These are phyloP conservation scores for Metschnikowia arizonensis DNA, from an alignment of 805 yeast genomes.

Conservation along the genomic window DNA sequence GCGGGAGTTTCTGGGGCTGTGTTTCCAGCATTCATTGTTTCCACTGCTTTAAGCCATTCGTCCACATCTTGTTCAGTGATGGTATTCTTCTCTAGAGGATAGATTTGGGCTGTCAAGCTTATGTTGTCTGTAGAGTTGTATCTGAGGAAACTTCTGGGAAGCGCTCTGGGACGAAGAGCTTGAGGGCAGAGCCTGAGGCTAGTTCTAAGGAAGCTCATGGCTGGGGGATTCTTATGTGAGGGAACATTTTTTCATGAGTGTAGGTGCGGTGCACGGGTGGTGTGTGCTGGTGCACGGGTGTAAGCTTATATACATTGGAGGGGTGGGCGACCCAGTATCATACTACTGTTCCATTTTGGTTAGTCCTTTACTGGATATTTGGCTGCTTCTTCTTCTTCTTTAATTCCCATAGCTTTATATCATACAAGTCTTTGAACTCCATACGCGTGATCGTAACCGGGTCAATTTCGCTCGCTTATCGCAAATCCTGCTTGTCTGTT, in stretches of 20 bases:
- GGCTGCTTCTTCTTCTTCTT: no score
- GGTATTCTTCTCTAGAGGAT: conserved; percentile 34
- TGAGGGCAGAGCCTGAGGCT: conserved; percentile 6
- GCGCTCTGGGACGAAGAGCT: neutral
- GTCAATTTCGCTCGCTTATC: conserved; percentile 1
- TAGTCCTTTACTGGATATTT: neutral
- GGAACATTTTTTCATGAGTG: conserved; percentile 7
- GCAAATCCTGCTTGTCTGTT: neutral
- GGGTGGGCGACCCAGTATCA: neutral
- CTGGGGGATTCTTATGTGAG: neutral
- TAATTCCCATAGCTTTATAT: no score
- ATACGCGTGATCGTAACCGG: neutral
- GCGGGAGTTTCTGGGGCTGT: conserved; percentile 30
- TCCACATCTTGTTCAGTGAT: conserved; percentile 41
- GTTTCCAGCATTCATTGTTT: conserved; percentile 34
- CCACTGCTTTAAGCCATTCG: conserved; percentile 45
- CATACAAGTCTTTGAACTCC: neutral
- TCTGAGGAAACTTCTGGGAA: conserved; percentile 1
- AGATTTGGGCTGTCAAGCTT: conserved; percentile 33
- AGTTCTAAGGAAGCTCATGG: conserved; percentile 15
- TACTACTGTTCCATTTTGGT: neutral
- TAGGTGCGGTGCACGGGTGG: neutral
- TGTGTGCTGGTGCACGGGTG: neutral
- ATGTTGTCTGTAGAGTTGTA: conserved; percentile 9
- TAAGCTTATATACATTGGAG: neutral